phyloP scores from a whole-genome alignment of 306 rosid genomes.

The Citrullus mucosospermus region DNA sequence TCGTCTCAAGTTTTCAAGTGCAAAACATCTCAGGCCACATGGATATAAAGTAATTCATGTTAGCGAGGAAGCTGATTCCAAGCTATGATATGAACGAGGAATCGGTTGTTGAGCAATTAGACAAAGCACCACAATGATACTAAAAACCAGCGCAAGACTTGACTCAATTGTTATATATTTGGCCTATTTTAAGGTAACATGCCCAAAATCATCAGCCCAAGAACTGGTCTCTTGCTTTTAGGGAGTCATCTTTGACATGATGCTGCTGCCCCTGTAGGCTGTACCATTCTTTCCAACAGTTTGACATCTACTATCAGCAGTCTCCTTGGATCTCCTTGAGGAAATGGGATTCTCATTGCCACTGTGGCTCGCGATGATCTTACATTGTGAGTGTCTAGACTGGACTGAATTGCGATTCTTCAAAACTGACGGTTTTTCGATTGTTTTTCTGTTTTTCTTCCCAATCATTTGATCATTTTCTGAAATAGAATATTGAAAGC shows the following conservation, averaged over 20 bases:
- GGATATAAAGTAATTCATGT: not conserved
- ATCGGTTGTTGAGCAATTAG: not conserved
- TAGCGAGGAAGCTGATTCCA: not conserved
- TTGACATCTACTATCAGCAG: slow-evolving; percentile 13
- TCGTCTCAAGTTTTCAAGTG: not conserved
- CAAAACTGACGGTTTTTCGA: slow-evolving; percentile 22
- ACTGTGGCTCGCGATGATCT: slow-evolving; percentile 23
- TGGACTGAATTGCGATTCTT: slow-evolving; percentile 33
- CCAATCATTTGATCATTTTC: slow-evolving; percentile 61
- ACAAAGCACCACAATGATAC: not conserved
- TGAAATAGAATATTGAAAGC: slow-evolving; percentile 14
- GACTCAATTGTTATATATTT: not conserved
- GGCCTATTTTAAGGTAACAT: not conserved
- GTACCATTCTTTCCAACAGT: slow-evolving; percentile 22
- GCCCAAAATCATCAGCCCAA: slow-evolving; percentile 9
- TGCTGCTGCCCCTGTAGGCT: slow-evolving; percentile 4
- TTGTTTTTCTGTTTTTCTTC: slow-evolving; percentile 33
- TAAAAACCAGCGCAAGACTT: not conserved
- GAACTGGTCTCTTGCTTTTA: slow-evolving; percentile 28
- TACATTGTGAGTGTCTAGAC: slow-evolving; percentile 35
- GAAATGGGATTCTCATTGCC: slow-evolving; percentile 19
- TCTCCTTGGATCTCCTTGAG: slow-evolving; percentile 27
- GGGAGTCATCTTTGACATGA: slow-evolving; percentile 26
- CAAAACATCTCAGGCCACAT: not conserved
- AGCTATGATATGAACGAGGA: not conserved